A percentile compares a stretch with the other conserved stretches of the same genome.
phyloP scores from a whole-genome alignment of 352 stramenopile genomes.

The Pythium rhizo-oryzae region DNA sequence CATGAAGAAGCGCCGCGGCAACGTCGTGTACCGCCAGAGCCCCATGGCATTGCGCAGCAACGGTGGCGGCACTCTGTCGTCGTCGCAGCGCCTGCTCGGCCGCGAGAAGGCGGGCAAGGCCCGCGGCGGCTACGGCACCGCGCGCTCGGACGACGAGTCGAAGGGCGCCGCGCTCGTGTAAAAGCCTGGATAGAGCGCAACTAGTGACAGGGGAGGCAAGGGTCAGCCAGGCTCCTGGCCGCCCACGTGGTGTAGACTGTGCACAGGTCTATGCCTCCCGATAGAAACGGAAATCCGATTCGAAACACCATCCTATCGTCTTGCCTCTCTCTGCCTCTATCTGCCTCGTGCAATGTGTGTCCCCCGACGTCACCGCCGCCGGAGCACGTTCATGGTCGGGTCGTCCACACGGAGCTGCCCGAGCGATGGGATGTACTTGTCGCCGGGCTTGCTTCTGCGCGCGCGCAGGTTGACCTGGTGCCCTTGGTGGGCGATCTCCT shows the following conservation, averaged over 20 bases:
- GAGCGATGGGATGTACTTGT: constrained; percentile 57
- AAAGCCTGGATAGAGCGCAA: background rate
- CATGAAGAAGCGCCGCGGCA: constrained; percentile 80
- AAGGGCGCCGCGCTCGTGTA: constrained; percentile 24
- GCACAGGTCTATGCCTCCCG: too few relatives aligned
- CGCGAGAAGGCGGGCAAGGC: constrained; percentile 46
- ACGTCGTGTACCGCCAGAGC: constrained; percentile 84
- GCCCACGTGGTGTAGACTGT: too few relatives aligned
- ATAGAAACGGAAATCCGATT: too few relatives aligned
- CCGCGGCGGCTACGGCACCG: constrained; percentile 57
- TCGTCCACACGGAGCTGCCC: constrained; percentile 35
- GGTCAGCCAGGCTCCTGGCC: too few relatives aligned
- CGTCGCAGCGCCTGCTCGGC: constrained; percentile 63
- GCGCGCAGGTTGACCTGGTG: constrained; percentile 58
- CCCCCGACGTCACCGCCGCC: constrained; percentile 6
- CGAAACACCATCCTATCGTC: too few relatives aligned
- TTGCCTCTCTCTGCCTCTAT: too few relatives aligned
- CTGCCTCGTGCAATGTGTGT: too few relatives aligned
- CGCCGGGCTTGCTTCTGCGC: constrained; percentile 33
- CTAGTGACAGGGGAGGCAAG: constrained; percentile 5
- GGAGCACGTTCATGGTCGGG: constrained; percentile 21
- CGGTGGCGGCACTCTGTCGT: constrained; percentile 36
- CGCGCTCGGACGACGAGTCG: constrained; percentile 28
- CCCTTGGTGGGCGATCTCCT: constrained; percentile 47
- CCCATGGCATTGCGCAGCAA: constrained; percentile 60